Conservation (phyloP, 2,329 filamentous ascomycete genomes). For the Sporothrix pallida region DNA sequence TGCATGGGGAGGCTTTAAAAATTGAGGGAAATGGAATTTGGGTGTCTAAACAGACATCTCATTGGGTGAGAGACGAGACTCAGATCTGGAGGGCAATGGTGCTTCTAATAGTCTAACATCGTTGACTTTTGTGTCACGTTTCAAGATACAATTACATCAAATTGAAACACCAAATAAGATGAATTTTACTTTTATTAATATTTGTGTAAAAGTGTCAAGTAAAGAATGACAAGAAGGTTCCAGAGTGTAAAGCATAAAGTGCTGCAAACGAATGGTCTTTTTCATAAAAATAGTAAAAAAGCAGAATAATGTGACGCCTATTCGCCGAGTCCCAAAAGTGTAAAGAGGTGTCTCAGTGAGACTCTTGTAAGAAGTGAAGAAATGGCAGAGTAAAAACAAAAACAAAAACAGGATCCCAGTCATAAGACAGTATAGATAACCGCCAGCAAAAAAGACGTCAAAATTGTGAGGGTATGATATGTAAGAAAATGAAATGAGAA, state of each 20-base stretch:
- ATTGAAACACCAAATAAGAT: not conserved
- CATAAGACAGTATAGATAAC: not conserved
- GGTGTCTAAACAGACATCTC: too few species aligned
- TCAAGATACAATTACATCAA: not conserved
- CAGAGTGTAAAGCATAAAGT: not conserved
- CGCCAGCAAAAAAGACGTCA: slow-evolving; percentile 16
- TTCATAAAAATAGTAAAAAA: not conserved
- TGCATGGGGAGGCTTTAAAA: too few species aligned
- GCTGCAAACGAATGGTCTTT: not conserved
- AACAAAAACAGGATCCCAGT: slow-evolving; percentile 19
- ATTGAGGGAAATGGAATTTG: too few species aligned
- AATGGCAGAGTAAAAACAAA: not conserved
- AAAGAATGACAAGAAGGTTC: not conserved
- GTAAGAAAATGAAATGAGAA: too few species aligned
- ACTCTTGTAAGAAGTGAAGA: slow-evolving; percentile 2
- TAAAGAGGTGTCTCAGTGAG: not conserved
- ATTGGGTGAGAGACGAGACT: too few species aligned
- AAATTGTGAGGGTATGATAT: slow-evolving; percentile 15
- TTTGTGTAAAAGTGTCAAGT: not conserved
- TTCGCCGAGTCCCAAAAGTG: slow-evolving; percentile 5
- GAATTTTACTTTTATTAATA: not conserved
- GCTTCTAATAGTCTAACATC: too few species aligned
- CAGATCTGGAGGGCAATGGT: too few species aligned
- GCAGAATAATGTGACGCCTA: not conserved
- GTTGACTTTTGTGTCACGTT: too few species aligned